Evolutionary conservation across 139 green algal species (phyloP).

Genomic region (Picochlorum costavermella): DNA sequence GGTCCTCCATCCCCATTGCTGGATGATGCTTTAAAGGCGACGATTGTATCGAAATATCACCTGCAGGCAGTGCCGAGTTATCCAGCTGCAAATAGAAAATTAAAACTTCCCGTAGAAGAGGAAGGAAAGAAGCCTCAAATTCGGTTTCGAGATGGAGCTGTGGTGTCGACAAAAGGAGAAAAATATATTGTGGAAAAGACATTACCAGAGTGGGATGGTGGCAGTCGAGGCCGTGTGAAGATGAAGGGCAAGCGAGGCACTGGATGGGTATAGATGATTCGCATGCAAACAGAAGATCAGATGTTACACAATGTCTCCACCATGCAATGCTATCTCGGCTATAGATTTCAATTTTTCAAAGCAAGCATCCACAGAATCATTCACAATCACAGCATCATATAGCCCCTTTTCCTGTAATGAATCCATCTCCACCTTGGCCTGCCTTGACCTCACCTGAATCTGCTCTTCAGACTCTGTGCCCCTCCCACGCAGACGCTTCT

Average conservation of each 20-base stretch:
- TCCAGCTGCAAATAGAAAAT: neutral
- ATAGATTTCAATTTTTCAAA: slow-evolving; percentile 34
- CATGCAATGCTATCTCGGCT: slow-evolving; percentile 30
- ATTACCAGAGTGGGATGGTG: slow-evolving; percentile 23
- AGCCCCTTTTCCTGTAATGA: slow-evolving; percentile 48
- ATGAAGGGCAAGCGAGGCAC: slow-evolving; percentile 6
- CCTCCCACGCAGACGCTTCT: slow-evolving; percentile 57
- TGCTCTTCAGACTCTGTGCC: slow-evolving; percentile 73
- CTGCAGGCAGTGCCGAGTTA: slow-evolving; percentile 3
- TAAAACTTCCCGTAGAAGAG: neutral
- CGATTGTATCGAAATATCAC: slow-evolving; percentile 10
- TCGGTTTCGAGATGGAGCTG: slow-evolving; percentile 45
- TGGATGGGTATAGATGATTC: neutral
- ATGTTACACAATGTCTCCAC: neutral
- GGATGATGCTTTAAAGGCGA: slow-evolving; percentile 1
- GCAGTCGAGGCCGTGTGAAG: slow-evolving; percentile 15
- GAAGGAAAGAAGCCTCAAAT: slow-evolving; percentile 15
- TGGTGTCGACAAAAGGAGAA: slow-evolving; percentile 49
- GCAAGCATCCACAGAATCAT: slow-evolving; percentile 55
- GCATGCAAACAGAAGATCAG: neutral
- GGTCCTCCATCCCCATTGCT: neutral
- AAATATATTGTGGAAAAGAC: slow-evolving; percentile 59
- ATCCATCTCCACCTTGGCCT: slow-evolving; percentile 53
- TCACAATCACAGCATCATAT: slow-evolving; percentile 68
- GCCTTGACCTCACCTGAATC: slow-evolving; percentile 51